These are phyloP conservation scores for Monosiga brevicollis DNA, from an alignment of 78 protist genomes.

Conservation along the genomic window DNA sequence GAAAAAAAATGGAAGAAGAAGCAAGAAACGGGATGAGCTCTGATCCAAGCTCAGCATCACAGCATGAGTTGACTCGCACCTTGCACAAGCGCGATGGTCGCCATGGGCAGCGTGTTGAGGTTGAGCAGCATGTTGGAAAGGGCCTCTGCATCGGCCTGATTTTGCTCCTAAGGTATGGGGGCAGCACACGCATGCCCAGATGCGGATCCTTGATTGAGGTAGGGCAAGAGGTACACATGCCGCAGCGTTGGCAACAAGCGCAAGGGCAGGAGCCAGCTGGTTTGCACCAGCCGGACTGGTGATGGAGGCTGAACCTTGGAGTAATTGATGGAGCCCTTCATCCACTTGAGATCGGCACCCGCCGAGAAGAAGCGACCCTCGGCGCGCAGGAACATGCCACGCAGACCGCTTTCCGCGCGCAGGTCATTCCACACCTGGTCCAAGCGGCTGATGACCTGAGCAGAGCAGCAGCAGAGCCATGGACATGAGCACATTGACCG, in stretches of 20 bases:
- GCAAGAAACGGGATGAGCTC: too few relatives aligned
- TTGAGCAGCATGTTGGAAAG: not conserved
- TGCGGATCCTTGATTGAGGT: too few relatives aligned
- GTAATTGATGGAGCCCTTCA: not conserved
- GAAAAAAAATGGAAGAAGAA: too few relatives aligned
- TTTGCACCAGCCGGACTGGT: too few relatives aligned
- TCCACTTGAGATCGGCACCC: not conserved
- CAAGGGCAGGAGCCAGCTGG: too few relatives aligned
- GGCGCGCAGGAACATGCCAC: not conserved
- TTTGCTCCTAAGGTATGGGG: not conserved
- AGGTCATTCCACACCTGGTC: not conserved
- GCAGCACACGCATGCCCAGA: too few relatives aligned
- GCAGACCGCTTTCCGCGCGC: not conserved
- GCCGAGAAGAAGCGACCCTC: not conserved
- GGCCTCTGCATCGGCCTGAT: not conserved
- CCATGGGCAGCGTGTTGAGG: not conserved
- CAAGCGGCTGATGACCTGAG: not conserved
- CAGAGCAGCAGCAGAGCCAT: not conserved
- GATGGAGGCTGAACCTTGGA: too few relatives aligned
- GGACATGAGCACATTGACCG: too few relatives aligned
- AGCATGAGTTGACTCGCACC: too few relatives aligned
- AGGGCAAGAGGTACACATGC: too few relatives aligned
- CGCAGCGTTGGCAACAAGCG: too few relatives aligned
- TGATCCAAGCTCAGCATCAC: too few relatives aligned
- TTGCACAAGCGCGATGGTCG: not conserved